Evolutionary conservation across 331 rosid species (phyloP), one percentile per base, ranked within the genome.

Genomic region (Pyrus hybrid): DNA sequence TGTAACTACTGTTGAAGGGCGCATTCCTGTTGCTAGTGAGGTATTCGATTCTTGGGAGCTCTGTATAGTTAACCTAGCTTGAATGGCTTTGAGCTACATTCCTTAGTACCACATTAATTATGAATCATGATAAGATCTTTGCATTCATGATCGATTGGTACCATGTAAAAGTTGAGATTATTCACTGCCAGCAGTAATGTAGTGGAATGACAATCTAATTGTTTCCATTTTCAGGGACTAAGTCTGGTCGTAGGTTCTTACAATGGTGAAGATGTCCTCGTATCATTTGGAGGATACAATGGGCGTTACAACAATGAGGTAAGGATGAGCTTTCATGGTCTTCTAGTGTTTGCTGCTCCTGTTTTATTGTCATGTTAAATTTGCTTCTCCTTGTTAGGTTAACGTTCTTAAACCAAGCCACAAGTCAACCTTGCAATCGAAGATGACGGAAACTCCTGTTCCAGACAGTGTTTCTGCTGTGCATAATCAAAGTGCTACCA

Each of bases 271-370:
- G 97, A 93, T 68, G 77, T 91, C 49, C 88, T 93, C 63, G 81
- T 93, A 61, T 86, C 94, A 47, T 93, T 91, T 80, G 97, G 98
- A 79, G 98, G 97, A 73, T 91, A 93, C 69, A 91, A 93, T 82
- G 98, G 98, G 12, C 91, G 85, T 45, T 93, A 93, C 92, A 91
- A 86, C 87, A 91, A 78, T 67, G 98, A 93, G 85, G 98, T 91
- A 80, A 85, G 81, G 45, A 76, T 62, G 66, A 68, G 77, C 75
- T 77, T 70, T 33, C 32, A 63, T 28, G 11, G 28, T 21, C 3
- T 33, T 75, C 72, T 79, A 61, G 68, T 56, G 43, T 58, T 45
- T 49, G 77, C 33, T 78, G 32, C 77, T 45, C 41, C 76, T 80
- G 28, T 63, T 75, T 62, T 26, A 51, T 35, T 69, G 49, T 68